phyloP scores from a whole-genome alignment of 805 yeast genomes.

The Teunomyces gatunensis region DNA sequence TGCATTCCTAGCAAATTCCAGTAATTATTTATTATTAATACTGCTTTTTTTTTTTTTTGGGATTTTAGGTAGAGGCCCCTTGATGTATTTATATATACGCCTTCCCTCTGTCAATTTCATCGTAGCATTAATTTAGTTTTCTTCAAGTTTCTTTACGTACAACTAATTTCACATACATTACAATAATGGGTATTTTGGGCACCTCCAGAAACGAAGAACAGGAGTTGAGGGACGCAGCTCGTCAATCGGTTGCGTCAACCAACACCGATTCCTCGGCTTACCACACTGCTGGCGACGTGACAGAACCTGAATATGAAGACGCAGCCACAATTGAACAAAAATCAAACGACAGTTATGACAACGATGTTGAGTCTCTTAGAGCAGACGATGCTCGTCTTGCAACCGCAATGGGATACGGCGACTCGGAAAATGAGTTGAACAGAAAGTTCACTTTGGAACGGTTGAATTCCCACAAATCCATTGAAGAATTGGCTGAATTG shows the following conservation, averaged over 20 bases:
- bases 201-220: constrained; percentile 30
- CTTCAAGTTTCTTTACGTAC: neutral
- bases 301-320: neutral
- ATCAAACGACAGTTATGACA: neutral
- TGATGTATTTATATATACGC: neutral
- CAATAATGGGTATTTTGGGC: constrained; percentile 35
- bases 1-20: neutral
- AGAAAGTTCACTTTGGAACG: constrained; percentile 18
- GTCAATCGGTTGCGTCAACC: constrained; percentile 17
- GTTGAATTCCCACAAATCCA: constrained; percentile 15
- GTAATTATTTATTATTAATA: neutral
- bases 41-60: neutral
- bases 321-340: constrained; percentile 1
- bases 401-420: neutral
- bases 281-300: constrained; percentile 31
- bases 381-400: neutral
- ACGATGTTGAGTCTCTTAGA: neutral
- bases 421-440: constrained; percentile 15
- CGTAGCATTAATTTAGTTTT: neutral
- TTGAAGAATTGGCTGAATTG: constrained; percentile 16
- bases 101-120: neutral
- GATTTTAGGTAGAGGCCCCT: neutral
- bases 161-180: neutral
- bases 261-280: constrained; percentile 29
- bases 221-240: constrained; percentile 18